A percentile compares a stretch with the other conserved stretches of the same genome.
Evolutionary conservation across 768 basidiomycete species (phyloP).

Genomic region (Russula olivacea): DNA sequence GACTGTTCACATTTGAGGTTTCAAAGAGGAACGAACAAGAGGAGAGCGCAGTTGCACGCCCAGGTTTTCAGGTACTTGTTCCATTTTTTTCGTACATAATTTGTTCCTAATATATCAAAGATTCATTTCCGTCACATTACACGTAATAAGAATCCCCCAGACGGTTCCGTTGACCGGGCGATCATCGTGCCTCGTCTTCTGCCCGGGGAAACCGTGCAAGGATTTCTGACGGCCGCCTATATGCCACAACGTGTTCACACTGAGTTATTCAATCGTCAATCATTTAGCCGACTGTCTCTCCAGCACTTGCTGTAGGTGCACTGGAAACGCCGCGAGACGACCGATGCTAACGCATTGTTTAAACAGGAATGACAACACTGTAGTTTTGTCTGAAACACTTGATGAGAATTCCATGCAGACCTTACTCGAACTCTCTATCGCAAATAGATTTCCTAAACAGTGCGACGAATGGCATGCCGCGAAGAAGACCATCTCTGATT

Average conservation of each 20-base stretch:
- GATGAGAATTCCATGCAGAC: conserved; percentile 4
- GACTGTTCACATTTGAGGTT: conserved; percentile 51
- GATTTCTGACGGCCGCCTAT: conserved; percentile 8
- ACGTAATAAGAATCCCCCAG: not conserved
- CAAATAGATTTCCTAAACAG: not conserved
- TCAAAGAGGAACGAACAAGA: conserved; percentile 51
- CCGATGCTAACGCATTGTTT: not conserved
- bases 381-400: conserved; percentile 7
- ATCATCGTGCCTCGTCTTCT: conserved; percentile 7
- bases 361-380: not conserved
- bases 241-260: not conserved
- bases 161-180: not conserved
- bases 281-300: conserved; percentile 1
- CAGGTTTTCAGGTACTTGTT: conserved; percentile 42
- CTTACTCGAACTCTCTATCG: not conserved
- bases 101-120: not conserved
- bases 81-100: not conserved
- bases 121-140: not conserved
- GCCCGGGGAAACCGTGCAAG: conserved; percentile 25
- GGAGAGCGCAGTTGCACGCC: conserved; percentile 40
- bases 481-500: not conserved
- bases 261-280: not conserved
- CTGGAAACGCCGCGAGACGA: not conserved
- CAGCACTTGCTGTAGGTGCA: conserved; percentile 6
- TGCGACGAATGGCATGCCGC: not conserved